These are phyloP conservation scores for Yamagishiella unicocca DNA, from an alignment of 139 green algal species.

Conservation along the genomic window DNA sequence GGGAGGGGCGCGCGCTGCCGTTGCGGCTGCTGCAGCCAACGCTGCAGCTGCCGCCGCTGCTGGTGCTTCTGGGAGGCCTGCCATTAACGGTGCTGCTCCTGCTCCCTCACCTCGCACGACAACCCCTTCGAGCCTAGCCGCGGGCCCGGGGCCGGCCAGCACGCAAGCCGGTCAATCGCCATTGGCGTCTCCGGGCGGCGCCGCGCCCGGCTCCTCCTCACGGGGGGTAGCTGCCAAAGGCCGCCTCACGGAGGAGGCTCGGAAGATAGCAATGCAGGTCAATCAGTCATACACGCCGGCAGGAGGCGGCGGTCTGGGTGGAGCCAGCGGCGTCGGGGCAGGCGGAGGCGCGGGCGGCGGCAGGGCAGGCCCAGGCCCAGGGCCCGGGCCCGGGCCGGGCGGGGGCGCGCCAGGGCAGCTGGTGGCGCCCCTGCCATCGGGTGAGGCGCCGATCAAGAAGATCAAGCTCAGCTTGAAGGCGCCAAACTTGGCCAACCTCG, in stretches of 20 bases:
- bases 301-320: no score
- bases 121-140: neutral
- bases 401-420: neutral
- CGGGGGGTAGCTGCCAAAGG: neutral
- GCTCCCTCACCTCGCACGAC: no score
- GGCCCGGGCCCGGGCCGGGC: neutral
- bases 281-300: neutral
- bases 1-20: neutral
- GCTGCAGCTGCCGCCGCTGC: neutral
- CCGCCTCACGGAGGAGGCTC: neutral
- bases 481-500: slow-evolving; percentile 35
- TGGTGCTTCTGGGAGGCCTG: neutral
- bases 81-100: neutral
- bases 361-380: neutral
- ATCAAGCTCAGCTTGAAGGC: slow-evolving; percentile 35
- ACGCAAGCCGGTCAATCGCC: neutral
- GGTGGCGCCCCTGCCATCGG: slow-evolving; percentile 2
- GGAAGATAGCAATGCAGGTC: slow-evolving; percentile 1
- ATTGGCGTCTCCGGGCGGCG: neutral
- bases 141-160: neutral
- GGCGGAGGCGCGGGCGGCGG: neutral
- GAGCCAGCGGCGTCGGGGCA: neutral
- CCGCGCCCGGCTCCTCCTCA: neutral
- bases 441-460: slow-evolving; percentile 13
- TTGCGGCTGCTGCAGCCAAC: neutral